Evolutionary conservation across 2,329 filamentous ascomycete genomes (phyloP).

Genomic region (Chaetothyriales sp.): DNA sequence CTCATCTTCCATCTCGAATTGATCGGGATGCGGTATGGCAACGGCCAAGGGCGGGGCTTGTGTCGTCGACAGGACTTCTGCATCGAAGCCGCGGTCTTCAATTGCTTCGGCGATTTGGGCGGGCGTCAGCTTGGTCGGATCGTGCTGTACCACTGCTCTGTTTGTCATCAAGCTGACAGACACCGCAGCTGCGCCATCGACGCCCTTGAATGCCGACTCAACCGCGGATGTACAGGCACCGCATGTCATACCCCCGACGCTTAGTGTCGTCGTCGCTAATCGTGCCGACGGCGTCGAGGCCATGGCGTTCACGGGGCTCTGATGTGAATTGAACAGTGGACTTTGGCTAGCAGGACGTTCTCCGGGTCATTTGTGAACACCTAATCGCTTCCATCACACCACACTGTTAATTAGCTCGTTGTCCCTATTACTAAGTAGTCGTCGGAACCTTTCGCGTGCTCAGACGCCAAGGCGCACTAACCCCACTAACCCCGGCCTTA

Average conservation of each 20-base stretch:
- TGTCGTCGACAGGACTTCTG: conserved; percentile 71
- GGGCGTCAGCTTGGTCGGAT: conserved; percentile 56
- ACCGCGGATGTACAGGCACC: conserved; percentile 92
- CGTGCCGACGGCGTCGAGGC: conserved; percentile 32
- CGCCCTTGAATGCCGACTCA: conserved; percentile 72
- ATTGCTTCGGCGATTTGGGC: conserved; percentile 71
- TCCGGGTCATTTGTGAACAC: background rate
- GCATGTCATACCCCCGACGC: conserved; percentile 75
- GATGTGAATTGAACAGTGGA: background rate
- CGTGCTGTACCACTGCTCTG: conserved; percentile 83
- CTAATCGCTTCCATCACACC: too few species aligned
- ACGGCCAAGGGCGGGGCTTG: conserved; percentile 30
- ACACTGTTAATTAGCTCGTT: too few species aligned
- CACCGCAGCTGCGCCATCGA: conserved; percentile 68
- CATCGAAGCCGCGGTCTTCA: conserved; percentile 84
- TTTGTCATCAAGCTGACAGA: conserved; percentile 92
- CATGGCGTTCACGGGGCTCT: background rate
- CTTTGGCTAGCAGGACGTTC: background rate
- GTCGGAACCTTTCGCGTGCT: too few species aligned
- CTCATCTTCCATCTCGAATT: conserved; percentile 18
- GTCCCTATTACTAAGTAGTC: too few species aligned
- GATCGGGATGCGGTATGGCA: conserved; percentile 13
- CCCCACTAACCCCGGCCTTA: too few species aligned
- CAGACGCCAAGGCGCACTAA: too few species aligned
- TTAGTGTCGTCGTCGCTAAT: conserved; percentile 81